phyloP scores from a whole-genome alignment of 2,329 filamentous ascomycete genomes.

The Blastomyces silverae region DNA sequence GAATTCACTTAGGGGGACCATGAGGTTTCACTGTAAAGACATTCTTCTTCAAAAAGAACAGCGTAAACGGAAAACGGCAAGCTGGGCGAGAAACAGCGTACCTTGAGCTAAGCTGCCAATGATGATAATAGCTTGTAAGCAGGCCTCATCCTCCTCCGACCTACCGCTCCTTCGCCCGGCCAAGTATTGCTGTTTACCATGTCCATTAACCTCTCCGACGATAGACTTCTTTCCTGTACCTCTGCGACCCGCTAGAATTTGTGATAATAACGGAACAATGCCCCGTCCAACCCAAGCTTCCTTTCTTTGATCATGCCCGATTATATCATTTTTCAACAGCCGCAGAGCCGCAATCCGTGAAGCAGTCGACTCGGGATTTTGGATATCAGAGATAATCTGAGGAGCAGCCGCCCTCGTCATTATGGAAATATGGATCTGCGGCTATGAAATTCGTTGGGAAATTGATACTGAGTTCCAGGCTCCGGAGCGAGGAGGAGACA shows the following conservation, averaged over 20 bases:
- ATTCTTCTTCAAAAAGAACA: neutral
- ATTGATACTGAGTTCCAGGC: neutral
- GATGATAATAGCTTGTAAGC: conserved; percentile 76
- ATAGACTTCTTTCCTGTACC: conserved; percentile 30
- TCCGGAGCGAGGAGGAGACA: neutral
- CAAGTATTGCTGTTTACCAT: conserved; percentile 15
- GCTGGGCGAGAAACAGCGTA: conserved; percentile 38
- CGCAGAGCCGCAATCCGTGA: conserved; percentile 54
- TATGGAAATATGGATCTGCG: conserved; percentile 22
- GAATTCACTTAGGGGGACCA: neutral
- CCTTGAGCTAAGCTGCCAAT: conserved; percentile 78
- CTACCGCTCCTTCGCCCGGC: conserved; percentile 48
- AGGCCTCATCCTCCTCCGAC: conserved; percentile 59
- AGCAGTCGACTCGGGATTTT: conserved; percentile 44
- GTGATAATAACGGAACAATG: conserved; percentile 50
- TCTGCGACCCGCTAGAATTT: conserved; percentile 43
- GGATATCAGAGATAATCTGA: conserved; percentile 53
- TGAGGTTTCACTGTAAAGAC: neutral
- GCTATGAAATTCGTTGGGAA: neutral
- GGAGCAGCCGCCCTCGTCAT: conserved; percentile 53
- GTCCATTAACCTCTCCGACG: conserved; percentile 28
- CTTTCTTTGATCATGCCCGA: conserved; percentile 83
- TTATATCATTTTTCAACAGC: conserved; percentile 76
- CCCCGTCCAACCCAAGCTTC: conserved; percentile 67
- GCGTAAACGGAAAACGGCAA: neutral